phyloP scores from a whole-genome alignment of 2,329 filamentous ascomycete species.

The Scedosporium dehoogii region DNA sequence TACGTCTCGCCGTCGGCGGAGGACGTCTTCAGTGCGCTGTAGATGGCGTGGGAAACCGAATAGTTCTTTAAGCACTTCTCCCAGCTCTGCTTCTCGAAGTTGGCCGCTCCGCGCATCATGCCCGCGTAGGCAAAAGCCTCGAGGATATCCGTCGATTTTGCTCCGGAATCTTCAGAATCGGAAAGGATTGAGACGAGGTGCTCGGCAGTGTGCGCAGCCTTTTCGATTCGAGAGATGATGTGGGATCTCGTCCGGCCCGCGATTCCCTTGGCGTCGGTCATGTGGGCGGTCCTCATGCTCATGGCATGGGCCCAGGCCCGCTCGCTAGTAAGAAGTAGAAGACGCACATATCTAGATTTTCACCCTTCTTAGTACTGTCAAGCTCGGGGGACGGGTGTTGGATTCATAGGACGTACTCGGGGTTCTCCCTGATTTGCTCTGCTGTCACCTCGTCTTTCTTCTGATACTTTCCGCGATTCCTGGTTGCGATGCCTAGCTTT shows the following conservation, averaged over 20 bases:
- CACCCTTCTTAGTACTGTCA: no score
- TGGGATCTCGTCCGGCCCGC: conserved; percentile 73
- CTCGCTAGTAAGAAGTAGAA: conserved; percentile 80
- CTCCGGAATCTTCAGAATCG: conserved; percentile 52
- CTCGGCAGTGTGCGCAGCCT: conserved; percentile 63
- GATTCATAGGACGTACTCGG: conserved; percentile 50
- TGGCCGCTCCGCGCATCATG: conserved; percentile 63
- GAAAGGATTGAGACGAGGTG: conserved; percentile 58
- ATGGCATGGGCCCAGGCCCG: conserved; percentile 93
- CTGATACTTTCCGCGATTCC: conserved; percentile 77
- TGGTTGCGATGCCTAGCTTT: conserved; percentile 74
- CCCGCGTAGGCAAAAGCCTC: conserved; percentile 80
- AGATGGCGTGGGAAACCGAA: conserved; percentile 70
- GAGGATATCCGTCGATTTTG: conserved; percentile 60
- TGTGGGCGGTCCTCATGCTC: conserved; percentile 79
- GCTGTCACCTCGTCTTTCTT: conserved; percentile 61
- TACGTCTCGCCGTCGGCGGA: conserved; percentile 62
- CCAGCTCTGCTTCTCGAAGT: conserved; percentile 87
- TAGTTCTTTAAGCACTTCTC: conserved; percentile 66
- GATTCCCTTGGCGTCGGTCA: conserved; percentile 70
- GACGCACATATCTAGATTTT: conserved; percentile 53
- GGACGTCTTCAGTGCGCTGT: conserved; percentile 60
- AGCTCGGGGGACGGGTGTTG: not conserved
- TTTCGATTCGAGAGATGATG: conserved; percentile 77
- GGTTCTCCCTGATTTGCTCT: conserved; percentile 62